Evolutionary conservation across 768 basidiomycete genomes (phyloP).

Genomic region (Lactarius hengduanensis): DNA sequence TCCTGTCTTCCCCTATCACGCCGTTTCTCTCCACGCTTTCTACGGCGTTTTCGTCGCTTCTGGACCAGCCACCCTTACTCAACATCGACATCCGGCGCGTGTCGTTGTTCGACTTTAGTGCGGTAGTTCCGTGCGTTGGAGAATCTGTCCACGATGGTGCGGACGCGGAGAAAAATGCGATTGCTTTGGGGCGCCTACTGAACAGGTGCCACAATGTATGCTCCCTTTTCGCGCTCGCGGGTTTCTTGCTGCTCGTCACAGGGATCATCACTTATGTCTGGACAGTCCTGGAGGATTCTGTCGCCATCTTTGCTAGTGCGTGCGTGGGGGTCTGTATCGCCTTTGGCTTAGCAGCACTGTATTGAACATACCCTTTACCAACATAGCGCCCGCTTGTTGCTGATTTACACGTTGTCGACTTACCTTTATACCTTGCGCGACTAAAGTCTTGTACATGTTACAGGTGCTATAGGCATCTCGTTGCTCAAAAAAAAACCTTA

Average conservation of each 20-base stretch:
- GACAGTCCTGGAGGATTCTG: slow-evolving; percentile 14
- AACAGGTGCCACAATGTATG: slow-evolving; percentile 23
- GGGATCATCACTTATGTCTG: slow-evolving; percentile 24
- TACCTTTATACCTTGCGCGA: background rate
- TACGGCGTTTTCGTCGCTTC: background rate
- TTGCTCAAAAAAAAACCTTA: background rate
- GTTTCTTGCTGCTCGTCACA: slow-evolving; percentile 22
- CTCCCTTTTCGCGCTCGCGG: slow-evolving; percentile 18
- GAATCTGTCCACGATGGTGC: background rate
- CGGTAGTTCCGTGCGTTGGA: background rate
- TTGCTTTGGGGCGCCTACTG: slow-evolving; percentile 21
- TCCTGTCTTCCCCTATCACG: background rate
- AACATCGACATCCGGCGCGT: slow-evolving; percentile 22
- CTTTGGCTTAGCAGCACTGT: slow-evolving; percentile 18
- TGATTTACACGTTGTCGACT: background rate
- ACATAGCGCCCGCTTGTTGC: background rate
- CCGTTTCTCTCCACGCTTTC: slow-evolving; percentile 13
- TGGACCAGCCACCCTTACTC: slow-evolving; percentile 18
- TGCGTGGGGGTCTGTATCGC: slow-evolving; percentile 18
- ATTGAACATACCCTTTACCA: background rate
- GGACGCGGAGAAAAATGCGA: slow-evolving; percentile 18
- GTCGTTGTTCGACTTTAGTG: background rate
- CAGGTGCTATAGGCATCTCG: background rate
- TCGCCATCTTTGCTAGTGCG: slow-evolving; percentile 26
- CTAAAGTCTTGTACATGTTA: background rate